Conservation (phyloP, 352 stramenopile genomes). For the Phytophthora sansomeana region DNA sequence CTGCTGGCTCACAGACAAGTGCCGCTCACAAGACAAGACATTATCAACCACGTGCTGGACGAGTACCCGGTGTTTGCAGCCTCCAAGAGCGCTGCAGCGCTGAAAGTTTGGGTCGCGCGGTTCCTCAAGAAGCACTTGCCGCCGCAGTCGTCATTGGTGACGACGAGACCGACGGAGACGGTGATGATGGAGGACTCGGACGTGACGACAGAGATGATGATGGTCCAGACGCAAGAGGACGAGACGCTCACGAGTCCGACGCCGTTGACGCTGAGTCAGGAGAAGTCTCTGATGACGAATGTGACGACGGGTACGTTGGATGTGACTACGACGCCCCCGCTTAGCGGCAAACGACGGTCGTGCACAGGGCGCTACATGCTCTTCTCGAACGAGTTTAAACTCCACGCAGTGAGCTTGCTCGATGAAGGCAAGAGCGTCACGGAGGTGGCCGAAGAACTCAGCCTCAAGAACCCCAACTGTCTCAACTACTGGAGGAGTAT, state of each 20-base stretch:
- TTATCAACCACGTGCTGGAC: conserved; percentile 62
- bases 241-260: conserved; percentile 2
- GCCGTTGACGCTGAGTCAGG: conserved; percentile 18
- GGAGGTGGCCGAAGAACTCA: conserved; percentile 69
- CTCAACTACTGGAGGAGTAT: conserved; percentile 83
- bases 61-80: conserved; percentile 66
- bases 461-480: conserved; percentile 74
- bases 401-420: conserved; percentile 72
- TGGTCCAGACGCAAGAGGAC: conserved; percentile 4
- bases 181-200: not conserved
- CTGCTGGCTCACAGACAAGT: conserved; percentile 50
- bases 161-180: not conserved
- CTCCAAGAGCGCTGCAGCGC: conserved; percentile 56
- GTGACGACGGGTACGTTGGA: not conserved
- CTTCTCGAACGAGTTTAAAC: conserved; percentile 85
- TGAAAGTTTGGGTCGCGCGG: conserved; percentile 70
- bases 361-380: conserved; percentile 68
- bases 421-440: conserved; percentile 72
- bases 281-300: conserved; percentile 1
- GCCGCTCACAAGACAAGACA: conserved; percentile 66
- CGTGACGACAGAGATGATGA: conserved; percentile 1
- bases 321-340: conserved; percentile 22
- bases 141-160: conserved; percentile 13
- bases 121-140: conserved; percentile 74
- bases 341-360: conserved; percentile 51